Evolutionary conservation across 2,329 filamentous ascomycete species (phyloP), one percentile per base, ranked within the genome.

Genomic region (Beauveria varroae): DNA sequence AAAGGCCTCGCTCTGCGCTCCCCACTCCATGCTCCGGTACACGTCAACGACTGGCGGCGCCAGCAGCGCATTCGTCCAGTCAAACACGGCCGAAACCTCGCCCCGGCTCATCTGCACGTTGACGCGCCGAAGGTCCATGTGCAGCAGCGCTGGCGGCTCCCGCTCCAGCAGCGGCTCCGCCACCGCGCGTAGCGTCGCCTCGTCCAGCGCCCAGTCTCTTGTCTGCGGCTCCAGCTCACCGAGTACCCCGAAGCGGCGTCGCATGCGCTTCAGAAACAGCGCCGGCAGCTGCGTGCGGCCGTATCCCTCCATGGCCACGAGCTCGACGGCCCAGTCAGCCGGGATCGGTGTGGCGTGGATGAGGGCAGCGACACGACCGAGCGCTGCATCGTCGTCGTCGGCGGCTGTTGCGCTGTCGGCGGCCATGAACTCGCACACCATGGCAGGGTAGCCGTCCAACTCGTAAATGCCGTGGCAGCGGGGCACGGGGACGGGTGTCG

Each of bases 111-210:
- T 30, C 6, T 61, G 60, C 14, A 65, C 44, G 28, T 65, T 65
- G 47, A 54, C 63, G 41, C 61, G 57, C 7, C 65, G 64, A 18
- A 65, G 41, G 24, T 66, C 65, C 65, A 65, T 63, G 55, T 66
- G 65, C 49, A 65, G 57, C 37, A 64, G 58, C 34, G 59, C 60
- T 6, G 50, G 12, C 9, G 57, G 43, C 3, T 58, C 24, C 46
- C 47, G 44, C 10, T 28, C 26, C 6, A 65, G 44, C 8, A 65
- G 59, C 34, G 28, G 50, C 40, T 62, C 46, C 30, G 62, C 64
- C 37, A 62, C 51, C 12, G 24, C 30, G 18, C 47, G 30, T 12
- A 65, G 58, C 5, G 55, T 50, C 18, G 28, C 43, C 26, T 52
- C 37, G 7, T n/a, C 22, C 1, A 46, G 46, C 26, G 62, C 57